Evolutionary conservation across 768 basidiomycete species (phyloP).

Genomic region (Mycena vulgaris): DNA sequence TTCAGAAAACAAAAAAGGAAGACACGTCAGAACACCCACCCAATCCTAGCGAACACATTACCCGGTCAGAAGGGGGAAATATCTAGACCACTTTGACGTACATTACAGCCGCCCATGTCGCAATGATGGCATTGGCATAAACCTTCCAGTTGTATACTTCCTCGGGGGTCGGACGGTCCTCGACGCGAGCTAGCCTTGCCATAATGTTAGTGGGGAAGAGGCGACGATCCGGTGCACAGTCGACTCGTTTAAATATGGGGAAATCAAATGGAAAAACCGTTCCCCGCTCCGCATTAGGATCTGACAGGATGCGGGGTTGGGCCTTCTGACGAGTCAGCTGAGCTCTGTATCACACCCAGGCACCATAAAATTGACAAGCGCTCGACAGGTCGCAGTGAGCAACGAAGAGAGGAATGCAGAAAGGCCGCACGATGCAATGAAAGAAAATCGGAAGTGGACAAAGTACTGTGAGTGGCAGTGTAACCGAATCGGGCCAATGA

Average conservation of each 20-base stretch:
- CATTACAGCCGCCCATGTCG: conserved; percentile 57
- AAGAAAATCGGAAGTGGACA: too few relatives aligned
- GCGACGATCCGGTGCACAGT: too few relatives aligned
- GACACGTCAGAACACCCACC: conserved; percentile 39
- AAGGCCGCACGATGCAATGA: too few relatives aligned
- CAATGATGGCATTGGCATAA: conserved; percentile 52
- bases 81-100: not conserved
- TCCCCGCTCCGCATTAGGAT: not conserved
- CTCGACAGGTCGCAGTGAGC: too few relatives aligned
- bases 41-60: conserved; percentile 45
- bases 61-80: not conserved
- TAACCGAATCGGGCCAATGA: too few relatives aligned
- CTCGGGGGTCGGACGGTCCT: conserved; percentile 48
- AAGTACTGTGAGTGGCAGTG: too few relatives aligned
- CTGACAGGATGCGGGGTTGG: not conserved
- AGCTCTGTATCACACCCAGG: too few relatives aligned
- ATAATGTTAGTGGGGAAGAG: conserved; percentile 10
- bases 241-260: not conserved
- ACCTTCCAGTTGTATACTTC: conserved; percentile 60
- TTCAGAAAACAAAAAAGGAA: conserved; percentile 1
- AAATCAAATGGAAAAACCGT: not conserved
- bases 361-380: too few relatives aligned
- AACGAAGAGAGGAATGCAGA: too few relatives aligned
- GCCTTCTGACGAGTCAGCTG: not conserved
- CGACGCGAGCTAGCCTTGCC: conserved; percentile 40